These are phyloP conservation scores for Ceriops decandra DNA, from an alignment of 345 rosid genomes.

Conservation along the genomic window DNA sequence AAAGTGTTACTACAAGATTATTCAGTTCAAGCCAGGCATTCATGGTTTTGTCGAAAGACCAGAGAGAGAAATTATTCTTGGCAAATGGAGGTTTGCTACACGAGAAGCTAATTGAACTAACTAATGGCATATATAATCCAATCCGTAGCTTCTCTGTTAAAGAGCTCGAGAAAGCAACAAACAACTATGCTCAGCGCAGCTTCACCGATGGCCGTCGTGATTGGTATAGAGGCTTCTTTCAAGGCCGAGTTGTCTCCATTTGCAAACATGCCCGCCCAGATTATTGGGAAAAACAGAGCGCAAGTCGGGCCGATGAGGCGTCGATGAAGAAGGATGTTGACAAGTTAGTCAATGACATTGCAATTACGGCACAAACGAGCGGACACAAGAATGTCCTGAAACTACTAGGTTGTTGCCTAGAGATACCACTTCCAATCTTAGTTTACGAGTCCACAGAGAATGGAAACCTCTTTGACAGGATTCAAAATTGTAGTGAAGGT, in stretches of 20 bases:
- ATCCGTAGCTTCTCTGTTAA: conserved; percentile 12
- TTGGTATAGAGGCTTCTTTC: conserved; percentile 4
- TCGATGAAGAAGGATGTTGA: neutral
- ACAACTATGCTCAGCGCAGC: neutral
- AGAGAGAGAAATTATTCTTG: neutral
- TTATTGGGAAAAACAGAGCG: too few relatives aligned
- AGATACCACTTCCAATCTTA: conserved; percentile 4
- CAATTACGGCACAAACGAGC: conserved; percentile 3
- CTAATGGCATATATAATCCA: conserved; percentile 14
- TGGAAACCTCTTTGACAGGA: neutral
- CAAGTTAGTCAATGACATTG: neutral
- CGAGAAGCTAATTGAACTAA: neutral
- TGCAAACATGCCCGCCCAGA: too few relatives aligned
- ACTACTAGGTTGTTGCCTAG: conserved; percentile 8
- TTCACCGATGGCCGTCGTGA: accelerated
- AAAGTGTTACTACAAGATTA: too few relatives aligned
- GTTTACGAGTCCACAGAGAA: conserved; percentile 4
- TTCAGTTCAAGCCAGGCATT: too few relatives aligned
- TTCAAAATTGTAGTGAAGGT: neutral
- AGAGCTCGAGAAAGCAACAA: conserved; percentile 15
- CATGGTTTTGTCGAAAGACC: too few relatives aligned
- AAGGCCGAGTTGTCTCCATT: conserved; percentile 1
- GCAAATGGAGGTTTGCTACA: neutral
- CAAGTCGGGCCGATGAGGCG: too few relatives aligned
- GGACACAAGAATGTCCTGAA: conserved; percentile 5